phyloP scores from a whole-genome alignment of 2,329 filamentous ascomycete genomes.

The Thermothelomyces thermophilus region DNA sequence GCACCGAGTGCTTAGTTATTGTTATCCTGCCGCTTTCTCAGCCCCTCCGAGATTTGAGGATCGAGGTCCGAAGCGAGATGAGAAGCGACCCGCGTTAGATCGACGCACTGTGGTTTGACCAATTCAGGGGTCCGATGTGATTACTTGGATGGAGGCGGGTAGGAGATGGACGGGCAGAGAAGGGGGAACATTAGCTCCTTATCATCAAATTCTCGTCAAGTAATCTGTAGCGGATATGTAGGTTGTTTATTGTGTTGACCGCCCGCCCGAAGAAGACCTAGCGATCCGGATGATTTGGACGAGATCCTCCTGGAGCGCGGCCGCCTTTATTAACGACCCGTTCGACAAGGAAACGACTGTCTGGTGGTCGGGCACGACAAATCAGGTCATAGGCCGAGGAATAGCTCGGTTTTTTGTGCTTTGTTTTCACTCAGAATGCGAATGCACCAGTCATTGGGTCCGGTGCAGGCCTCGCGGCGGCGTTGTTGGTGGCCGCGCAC shows the following conservation, averaged over 20 bases:
- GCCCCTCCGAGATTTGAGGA: slow-evolving; percentile 11
- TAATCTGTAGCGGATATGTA: not conserved
- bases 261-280: slow-evolving; percentile 10
- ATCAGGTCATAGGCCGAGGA: slow-evolving; percentile 4
- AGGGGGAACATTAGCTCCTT: slow-evolving; percentile 6
- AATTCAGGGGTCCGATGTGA: slow-evolving; percentile 8
- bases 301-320: slow-evolving; percentile 20
- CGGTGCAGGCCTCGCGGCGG: slow-evolving; percentile 4
- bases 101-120: slow-evolving; percentile 19
- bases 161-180: not conserved
- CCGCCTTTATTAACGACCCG: slow-evolving; percentile 14
- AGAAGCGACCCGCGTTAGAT: slow-evolving; percentile 20
- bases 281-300: slow-evolving; percentile 8
- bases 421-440: slow-evolving; percentile 16
- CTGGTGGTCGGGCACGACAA: not conserved
- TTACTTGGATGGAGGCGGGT: not conserved
- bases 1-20: not conserved
- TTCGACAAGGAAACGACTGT: slow-evolving; percentile 11
- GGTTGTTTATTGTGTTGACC: slow-evolving; percentile 22
- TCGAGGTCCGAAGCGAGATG: slow-evolving; percentile 6
- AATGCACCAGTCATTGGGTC: slow-evolving; percentile 16
- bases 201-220: slow-evolving; percentile 3
- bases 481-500: not conserved
- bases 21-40: not conserved
- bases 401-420: slow-evolving; percentile 3